phyloP scores from a whole-genome alignment of 2,329 filamentous ascomycete species.

The Trichoderma atroviride region DNA sequence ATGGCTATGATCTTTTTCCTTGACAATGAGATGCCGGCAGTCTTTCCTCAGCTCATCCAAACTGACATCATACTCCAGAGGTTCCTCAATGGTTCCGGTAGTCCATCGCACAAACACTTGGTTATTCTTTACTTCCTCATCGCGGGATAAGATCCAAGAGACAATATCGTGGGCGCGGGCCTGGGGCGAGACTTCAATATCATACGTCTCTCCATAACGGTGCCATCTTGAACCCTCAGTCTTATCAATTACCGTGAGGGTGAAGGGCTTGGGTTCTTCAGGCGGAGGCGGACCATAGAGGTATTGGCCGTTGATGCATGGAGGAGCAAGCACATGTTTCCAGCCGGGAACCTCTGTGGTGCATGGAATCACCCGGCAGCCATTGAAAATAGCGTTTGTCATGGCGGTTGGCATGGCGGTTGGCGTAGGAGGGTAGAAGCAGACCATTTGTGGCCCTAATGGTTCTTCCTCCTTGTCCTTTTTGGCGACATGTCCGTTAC shows the following conservation, averaged over 20 bases:
- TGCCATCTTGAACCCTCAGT: slow-evolving; percentile 27
- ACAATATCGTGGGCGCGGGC: slow-evolving; percentile 31
- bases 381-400: background rate
- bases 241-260: slow-evolving; percentile 33
- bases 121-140: slow-evolving; percentile 29
- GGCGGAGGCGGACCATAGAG: background rate
- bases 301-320: background rate
- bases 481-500: background rate
- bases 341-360: background rate
- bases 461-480: background rate
- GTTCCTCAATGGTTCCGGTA: slow-evolving; percentile 32
- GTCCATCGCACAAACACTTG: slow-evolving; percentile 38
- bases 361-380: background rate
- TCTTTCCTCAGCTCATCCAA: slow-evolving; percentile 32
- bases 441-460: background rate
- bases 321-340: background rate
- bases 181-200: slow-evolving; percentile 30
- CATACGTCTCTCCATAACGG: slow-evolving; percentile 30
- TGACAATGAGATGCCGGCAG: slow-evolving; percentile 32
- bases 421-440: background rate
- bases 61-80: slow-evolving; percentile 31
- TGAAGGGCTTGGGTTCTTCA: background rate
- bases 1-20: slow-evolving; percentile 26
- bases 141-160: slow-evolving; percentile 33
- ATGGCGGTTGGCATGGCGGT: background rate